Conservation (phyloP, 371 early-diverging fungal species). For the Polyrhizophydium stewartii region DNA sequence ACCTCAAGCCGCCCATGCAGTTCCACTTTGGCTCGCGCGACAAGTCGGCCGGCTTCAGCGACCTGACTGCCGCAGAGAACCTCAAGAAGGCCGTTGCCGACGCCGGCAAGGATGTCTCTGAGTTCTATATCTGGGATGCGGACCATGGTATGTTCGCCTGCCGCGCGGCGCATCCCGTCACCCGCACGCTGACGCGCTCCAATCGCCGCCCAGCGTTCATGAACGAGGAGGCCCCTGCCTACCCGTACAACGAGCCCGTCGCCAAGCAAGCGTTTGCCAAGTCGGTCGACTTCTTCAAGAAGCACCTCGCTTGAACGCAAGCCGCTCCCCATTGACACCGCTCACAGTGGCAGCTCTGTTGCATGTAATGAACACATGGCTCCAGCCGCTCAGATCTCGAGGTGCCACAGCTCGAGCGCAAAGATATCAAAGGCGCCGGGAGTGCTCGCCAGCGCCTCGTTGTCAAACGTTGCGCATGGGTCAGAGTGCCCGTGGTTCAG, state of each 20-base stretch:
- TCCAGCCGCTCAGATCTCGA: slow-evolving; percentile 21
- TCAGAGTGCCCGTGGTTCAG: slow-evolving; percentile 79
- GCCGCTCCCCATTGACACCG: too few relatives aligned
- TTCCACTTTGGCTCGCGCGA: slow-evolving; percentile 33
- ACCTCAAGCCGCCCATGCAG: slow-evolving; percentile 28
- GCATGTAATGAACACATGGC: too few relatives aligned
- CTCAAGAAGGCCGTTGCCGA: slow-evolving; percentile 2
- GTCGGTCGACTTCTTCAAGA: slow-evolving; percentile 21
- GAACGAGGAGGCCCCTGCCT: slow-evolving; percentile 32
- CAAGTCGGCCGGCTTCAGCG: slow-evolving; percentile 20
- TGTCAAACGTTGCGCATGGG: slow-evolving; percentile 82
- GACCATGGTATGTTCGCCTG: not conserved
- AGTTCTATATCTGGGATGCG: slow-evolving; percentile 1
- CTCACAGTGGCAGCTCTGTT: too few relatives aligned
- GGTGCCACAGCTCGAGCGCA: slow-evolving; percentile 35
- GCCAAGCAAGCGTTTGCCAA: slow-evolving; percentile 23
- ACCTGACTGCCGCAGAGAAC: slow-evolving; percentile 10
- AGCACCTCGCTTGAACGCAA: too few relatives aligned
- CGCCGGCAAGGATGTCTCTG: slow-evolving; percentile 9
- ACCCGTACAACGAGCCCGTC: slow-evolving; percentile 19
- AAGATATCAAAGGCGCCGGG: slow-evolving; percentile 24
- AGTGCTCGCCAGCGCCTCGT: slow-evolving; percentile 37
- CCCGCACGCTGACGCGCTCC: slow-evolving; percentile 7
- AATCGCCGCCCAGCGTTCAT: slow-evolving; percentile 37
- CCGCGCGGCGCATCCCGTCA: slow-evolving; percentile 20